Base-by-base conservation (phyloP, 371 early-diverging fungal genomes). In the Mucor circinelloides region DNA sequence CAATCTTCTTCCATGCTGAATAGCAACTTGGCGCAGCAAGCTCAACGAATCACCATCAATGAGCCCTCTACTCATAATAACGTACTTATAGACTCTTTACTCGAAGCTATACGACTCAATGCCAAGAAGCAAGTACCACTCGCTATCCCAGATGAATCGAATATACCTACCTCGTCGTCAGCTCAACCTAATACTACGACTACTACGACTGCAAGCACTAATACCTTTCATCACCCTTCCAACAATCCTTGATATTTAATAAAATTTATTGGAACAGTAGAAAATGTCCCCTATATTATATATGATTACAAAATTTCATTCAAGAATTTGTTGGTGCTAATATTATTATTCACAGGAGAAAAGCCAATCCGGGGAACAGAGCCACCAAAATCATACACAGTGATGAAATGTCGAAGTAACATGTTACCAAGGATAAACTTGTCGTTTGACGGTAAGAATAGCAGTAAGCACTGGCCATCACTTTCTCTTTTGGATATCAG, bases 321-420 rank as follows among this genome's bases (percentile, higher is more conserved):
- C 52, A 52, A 52, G 52, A 52, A 52, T 52, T 52, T 27, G 27
- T 27, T 52, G 2, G 46, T 21, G 21, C 19, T 46, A 19, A 46
- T 21, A 46, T 52, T 23, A 13, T 21, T 12, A 2, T 52, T 52
- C 27, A 52, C 31, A 66, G 71, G 66, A 62, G 80, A 73, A 70
- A 83, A 83, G 27, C 83, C 83, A 63, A 83, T 74, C 4, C 73
- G 77, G 36, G 75, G 55, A 19, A 21, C 30, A 5, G 66, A 30
- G 25, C 80, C 80, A 25, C 80, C 80, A 72, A 80, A 83, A 52
- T 83, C 80, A 48, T 67, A 83, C 0, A 80, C 80, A 8, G 80
- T 75, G 52, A 77, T 71, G 58, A 74, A 78, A 34, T 77, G 65
- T 31, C 79, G 72, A 10, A 83, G 56, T 15, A 78, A 54, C 68